These are phyloP conservation scores for Eimeria acervulina DNA, from an alignment of 169 alveolate genomes.

Conservation along the genomic window DNA sequence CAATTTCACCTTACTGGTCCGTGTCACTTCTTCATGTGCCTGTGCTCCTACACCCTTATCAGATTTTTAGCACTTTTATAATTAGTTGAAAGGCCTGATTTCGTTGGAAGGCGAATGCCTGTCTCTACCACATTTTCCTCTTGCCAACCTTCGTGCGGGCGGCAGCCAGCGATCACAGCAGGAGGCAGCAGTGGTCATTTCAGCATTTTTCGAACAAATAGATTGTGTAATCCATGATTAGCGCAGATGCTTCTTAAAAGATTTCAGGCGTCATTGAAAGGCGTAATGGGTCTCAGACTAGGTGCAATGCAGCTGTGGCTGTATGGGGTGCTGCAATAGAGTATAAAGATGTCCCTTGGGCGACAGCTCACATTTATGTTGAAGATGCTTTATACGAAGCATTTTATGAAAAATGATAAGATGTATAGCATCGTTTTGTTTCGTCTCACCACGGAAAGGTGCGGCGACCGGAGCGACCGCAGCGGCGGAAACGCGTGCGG, in stretches of 20 bases:
- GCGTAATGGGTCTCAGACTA: background rate
- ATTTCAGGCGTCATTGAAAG: background rate
- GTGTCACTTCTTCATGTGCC: background rate
- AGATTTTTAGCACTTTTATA: background rate
- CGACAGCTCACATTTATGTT: background rate
- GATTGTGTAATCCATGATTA: background rate
- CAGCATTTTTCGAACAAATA: background rate
- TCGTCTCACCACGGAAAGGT: background rate
- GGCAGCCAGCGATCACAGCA: background rate
- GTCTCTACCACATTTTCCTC: background rate
- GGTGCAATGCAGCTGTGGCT: background rate
- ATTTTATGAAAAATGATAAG: background rate
- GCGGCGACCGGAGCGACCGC: slow-evolving; percentile 22
- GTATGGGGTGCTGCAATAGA: background rate
- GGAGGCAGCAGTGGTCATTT: background rate
- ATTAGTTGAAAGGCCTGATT: background rate
- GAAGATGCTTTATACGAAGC: background rate
- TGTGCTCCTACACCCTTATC: background rate
- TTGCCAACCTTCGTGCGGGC: background rate
- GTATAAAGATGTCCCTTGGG: background rate
- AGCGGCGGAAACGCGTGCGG: slow-evolving; percentile 54
- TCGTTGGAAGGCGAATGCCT: background rate
- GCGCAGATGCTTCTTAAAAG: background rate
- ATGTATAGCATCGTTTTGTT: background rate
- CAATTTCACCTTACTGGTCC: background rate